Base-by-base conservation (phyloP, 2,329 filamentous ascomycete species). In the Balansia obtecta region DNA sequence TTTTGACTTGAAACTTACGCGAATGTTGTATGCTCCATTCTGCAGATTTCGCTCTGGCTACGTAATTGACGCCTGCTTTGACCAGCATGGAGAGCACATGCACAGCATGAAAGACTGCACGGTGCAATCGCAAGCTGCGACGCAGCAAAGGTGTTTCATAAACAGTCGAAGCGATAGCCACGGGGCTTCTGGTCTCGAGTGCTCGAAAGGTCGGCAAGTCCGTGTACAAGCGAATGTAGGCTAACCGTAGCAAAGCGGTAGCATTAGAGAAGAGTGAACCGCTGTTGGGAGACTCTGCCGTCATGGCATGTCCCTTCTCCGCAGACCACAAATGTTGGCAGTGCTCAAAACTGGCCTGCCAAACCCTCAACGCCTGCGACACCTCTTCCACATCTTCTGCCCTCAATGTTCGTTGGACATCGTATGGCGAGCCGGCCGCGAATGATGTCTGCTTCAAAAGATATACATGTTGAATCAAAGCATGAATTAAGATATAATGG, bases 401-500 rank as follows among this genome's bases (percentile, higher is more conserved):
- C 44, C 74, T 73, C 53, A 80, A 60, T 0, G 71, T 74, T 30
- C 75, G 67, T 37, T 76, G 71, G 2, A 69, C 65, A 18, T 75
- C 75, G 50, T 74, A 78, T 1, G 71, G 69, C 2, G 72, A 69
- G 0, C 71, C 67, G 1, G 69, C 64, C 2, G 71, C 70, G 46
- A 80, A 73, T 0, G 74, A 77, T 0, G 78, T 80, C 58, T 84
- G 79, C 57, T 84, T 83, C 20, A 85, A 63, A 38, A 86, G 70
- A 61, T 83, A 87, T 15, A 88, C 82, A 54, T 86, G 82, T 57
- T 88, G 84, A 11, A 87, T 75, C 22, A 88, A 63, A 3, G 82
- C 83, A 58, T 87, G 83, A 3, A 88, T 83, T 34, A 88, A 69
- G 8, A 86, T 76, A 55, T 88, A 86, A 57, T 84, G 84, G 1